Percentiles rank a stretch among this genome's conserved stretches.
Conservation (phyloP, 345 rosid species). For the Kandelia obovata region DNA sequence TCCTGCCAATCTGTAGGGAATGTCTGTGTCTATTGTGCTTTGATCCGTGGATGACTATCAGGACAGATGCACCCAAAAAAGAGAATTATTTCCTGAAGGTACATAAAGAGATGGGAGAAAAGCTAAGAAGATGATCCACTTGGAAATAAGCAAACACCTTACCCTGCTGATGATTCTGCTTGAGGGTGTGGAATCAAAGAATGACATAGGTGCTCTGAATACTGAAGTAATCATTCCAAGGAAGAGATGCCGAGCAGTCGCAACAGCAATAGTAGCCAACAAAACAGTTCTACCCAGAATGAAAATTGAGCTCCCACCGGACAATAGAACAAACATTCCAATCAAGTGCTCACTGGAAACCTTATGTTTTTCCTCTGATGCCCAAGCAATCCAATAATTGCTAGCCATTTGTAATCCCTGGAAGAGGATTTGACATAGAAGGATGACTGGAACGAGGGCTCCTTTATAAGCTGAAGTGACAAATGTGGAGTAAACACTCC, state of each 20-base stretch:
- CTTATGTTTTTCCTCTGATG: conserved; percentile 36
- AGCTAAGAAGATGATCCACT: background rate
- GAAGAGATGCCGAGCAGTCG: conserved; percentile 60
- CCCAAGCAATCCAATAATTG: conserved; percentile 80
- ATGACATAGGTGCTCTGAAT: conserved; percentile 60
- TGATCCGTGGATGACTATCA: conserved; percentile 72
- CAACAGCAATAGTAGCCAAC: conserved; percentile 51
- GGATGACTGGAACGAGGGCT: conserved; percentile 46
- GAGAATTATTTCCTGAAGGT: background rate
- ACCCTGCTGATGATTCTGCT: conserved; percentile 65
- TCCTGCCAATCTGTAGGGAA: conserved; percentile 74
- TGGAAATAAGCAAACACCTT: conserved; percentile 13
- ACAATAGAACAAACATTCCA: conserved; percentile 45
- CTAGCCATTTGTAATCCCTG: conserved; percentile 68
- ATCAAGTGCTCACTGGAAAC: conserved; percentile 39
- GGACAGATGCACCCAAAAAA: background rate
- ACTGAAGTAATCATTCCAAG: conserved; percentile 52
- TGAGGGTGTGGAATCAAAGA: conserved; percentile 69
- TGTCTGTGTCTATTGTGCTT: conserved; percentile 68
- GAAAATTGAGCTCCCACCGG: conserved; percentile 64
- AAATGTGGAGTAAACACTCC: conserved; percentile 60
- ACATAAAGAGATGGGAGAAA: background rate
- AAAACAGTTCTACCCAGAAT: conserved; percentile 64
- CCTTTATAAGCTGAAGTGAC: conserved; percentile 47
- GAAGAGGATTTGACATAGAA: conserved; percentile 51